These are phyloP conservation scores for Coniochaeta sp. DNA, from an alignment of 2,329 filamentous ascomycete genomes.

Conservation along the genomic window DNA sequence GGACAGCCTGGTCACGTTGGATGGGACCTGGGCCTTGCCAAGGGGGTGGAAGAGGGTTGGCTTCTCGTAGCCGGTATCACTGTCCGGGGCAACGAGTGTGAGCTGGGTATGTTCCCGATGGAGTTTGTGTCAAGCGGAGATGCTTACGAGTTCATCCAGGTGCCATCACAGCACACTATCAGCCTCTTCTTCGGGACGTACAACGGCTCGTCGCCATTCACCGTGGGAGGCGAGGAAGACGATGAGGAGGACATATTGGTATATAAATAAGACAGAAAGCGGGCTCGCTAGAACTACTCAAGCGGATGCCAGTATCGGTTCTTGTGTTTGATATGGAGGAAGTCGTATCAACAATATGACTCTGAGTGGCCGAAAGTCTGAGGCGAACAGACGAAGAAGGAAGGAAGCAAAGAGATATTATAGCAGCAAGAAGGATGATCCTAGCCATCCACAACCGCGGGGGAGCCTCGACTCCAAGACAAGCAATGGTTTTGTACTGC, in stretches of 20 bases:
- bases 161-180: conserved; percentile 46
- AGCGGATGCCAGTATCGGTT: neutral
- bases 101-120: neutral
- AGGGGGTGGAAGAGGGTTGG: conserved; percentile 26
- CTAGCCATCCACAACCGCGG: neutral
- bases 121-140: neutral
- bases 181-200: conserved; percentile 32
- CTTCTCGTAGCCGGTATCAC: conserved; percentile 39
- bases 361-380: neutral
- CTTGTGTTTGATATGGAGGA: neutral
- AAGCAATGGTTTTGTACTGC: neutral
- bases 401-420: neutral
- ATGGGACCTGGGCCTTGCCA: conserved; percentile 42
- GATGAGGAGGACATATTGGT: too few relatives aligned
- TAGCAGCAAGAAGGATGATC: neutral
- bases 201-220: neutral
- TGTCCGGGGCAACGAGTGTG: conserved; percentile 8
- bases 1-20: conserved; percentile 55
- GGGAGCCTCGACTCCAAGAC: neutral
- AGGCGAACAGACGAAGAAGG: neutral
- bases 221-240: neutral
- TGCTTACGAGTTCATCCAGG: conserved; percentile 42
- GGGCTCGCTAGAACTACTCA: neutral
- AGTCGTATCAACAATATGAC: neutral
- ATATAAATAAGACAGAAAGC: neutral